Conservation (phyloP, 2,329 filamentous ascomycete species). For the Colletotrichum tropicale region DNA sequence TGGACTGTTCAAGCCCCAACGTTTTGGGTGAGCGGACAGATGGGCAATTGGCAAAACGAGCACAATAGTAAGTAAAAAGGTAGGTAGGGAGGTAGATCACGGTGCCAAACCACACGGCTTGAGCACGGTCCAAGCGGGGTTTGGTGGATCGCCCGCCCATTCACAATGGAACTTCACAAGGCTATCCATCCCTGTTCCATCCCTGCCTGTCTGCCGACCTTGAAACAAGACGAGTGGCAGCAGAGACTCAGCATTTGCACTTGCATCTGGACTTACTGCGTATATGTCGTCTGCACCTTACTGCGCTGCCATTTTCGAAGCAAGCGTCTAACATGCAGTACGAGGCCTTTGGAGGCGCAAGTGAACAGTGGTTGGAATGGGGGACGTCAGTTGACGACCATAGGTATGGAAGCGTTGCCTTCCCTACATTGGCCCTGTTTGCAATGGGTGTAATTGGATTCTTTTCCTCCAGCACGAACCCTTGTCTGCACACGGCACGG, state of each 20-base stretch:
- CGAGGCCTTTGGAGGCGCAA: neutral
- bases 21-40: neutral
- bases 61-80: neutral
- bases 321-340: neutral
- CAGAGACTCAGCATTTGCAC: neutral
- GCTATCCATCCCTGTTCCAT: conserved; percentile 1
- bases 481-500: neutral
- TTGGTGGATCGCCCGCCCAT: neutral
- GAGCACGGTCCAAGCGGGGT: conserved; percentile 2
- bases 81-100: neutral
- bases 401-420: neutral
- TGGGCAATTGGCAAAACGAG: neutral
- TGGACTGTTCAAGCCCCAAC: neutral
- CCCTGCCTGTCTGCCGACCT: neutral
- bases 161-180: neutral
- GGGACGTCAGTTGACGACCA: neutral
- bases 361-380: neutral
- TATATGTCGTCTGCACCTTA: neutral
- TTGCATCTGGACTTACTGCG: neutral
- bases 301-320: neutral
- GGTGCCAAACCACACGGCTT: neutral
- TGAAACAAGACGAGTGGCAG: conserved; percentile 12
- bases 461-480: neutral
- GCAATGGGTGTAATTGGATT: neutral
- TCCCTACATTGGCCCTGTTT: neutral